Evolutionary conservation across 2,329 filamentous ascomycete genomes (phyloP).

Genomic region (Monascus ruber): DNA sequence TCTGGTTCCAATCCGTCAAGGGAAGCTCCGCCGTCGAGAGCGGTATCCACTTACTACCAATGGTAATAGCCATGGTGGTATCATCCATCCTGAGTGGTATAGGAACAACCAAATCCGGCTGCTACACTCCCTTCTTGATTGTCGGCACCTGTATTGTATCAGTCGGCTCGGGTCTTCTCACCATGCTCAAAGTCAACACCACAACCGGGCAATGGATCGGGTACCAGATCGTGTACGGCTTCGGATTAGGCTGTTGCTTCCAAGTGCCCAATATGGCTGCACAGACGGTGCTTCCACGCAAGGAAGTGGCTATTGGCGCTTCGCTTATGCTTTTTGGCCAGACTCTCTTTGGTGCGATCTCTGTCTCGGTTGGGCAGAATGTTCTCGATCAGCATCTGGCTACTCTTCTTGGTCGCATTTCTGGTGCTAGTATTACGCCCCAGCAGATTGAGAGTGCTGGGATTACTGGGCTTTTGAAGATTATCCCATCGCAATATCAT

Average conservation of each 20-base stretch:
- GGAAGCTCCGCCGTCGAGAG: conserved; percentile 26
- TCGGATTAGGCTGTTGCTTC: conserved; percentile 11
- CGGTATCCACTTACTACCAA: conserved; percentile 23
- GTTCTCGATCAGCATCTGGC: conserved; percentile 2
- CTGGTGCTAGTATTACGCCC: conserved; percentile 3
- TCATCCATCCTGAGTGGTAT: conserved; percentile 9
- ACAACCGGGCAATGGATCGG: conserved; percentile 23
- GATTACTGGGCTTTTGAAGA: neutral
- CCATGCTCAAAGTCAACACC: conserved; percentile 15
- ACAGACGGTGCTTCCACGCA: conserved; percentile 7
- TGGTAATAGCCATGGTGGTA: conserved; percentile 23
- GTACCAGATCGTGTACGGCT: conserved; percentile 17
- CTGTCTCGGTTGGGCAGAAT: conserved; percentile 8
- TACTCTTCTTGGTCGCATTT: neutral
- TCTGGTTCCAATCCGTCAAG: conserved; percentile 35
- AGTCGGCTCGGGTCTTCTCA: conserved; percentile 27
- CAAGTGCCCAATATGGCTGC: conserved; percentile 10
- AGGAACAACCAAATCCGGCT: conserved; percentile 16
- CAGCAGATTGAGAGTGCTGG: neutral
- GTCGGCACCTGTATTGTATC: conserved; percentile 23
- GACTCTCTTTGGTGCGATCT: conserved; percentile 3
- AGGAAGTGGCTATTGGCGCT: conserved; percentile 7
- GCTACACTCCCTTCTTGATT: conserved; percentile 25
- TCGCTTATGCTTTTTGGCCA: conserved; percentile 5
- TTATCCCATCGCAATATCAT: neutral